Conservation (phyloP, 495 filamentous ascomycete genomes). For the Talaromyces proteolyticus region DNA sequence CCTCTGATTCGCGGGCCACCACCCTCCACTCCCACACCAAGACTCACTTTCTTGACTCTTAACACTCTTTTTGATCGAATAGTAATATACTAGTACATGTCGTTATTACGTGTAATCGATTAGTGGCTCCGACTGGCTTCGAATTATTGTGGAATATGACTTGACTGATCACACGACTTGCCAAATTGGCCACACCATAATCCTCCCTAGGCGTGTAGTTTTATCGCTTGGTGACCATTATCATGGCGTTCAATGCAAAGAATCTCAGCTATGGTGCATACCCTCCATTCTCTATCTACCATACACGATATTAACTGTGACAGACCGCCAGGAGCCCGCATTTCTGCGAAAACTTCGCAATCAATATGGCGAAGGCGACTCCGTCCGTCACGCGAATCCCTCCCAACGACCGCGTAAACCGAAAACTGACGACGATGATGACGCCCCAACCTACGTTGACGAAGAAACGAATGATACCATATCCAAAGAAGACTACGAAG, state of each 20-base stretch:
- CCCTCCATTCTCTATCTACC: background rate
- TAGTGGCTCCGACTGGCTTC: no score
- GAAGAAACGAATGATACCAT: conserved; percentile 43
- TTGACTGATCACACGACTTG: background rate
- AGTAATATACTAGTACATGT: background rate
- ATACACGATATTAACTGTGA: background rate
- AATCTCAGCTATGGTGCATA: conserved; percentile 40
- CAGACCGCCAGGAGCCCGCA: conserved; percentile 41
- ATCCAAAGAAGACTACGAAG: conserved; percentile 42
- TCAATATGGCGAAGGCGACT: conserved; percentile 28
- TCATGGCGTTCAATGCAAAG: conserved; percentile 44
- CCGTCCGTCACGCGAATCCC: conserved; percentile 34
- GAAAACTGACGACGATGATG: conserved; percentile 34
- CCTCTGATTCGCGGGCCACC: conserved; percentile 3
- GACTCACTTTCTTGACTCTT: no score
- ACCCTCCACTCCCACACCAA: no score
- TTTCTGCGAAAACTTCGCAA: conserved; percentile 40
- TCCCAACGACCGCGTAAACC: conserved; percentile 32
- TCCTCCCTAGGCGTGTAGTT: no score
- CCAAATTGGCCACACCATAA: background rate
- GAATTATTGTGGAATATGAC: background rate
- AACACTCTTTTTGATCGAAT: background rate
- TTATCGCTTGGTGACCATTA: no score
- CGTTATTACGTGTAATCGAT: background rate
- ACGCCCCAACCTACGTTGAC: conserved; percentile 43